phyloP scores from a whole-genome alignment of 768 basidiomycete species.

The Pholiota conissans region DNA sequence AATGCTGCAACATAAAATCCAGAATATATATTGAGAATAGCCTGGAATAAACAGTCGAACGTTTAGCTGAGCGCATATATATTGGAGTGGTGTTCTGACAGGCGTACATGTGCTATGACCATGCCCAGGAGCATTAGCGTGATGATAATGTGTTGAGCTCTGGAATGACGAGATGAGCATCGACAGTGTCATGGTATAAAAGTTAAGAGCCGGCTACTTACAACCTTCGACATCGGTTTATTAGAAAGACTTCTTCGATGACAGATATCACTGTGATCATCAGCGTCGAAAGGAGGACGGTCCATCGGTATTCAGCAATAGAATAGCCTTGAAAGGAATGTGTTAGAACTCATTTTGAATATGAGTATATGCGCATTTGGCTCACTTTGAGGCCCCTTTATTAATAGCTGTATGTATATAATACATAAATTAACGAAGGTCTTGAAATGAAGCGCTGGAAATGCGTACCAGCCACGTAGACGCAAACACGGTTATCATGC shows the following conservation, averaged over 20 bases:
- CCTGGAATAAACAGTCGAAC: constrained; percentile 9
- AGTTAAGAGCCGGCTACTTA: constrained; percentile 4
- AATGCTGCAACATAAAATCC: constrained; percentile 20
- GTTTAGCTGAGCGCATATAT: neutral
- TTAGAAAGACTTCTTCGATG: constrained; percentile 22
- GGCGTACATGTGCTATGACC: constrained; percentile 19
- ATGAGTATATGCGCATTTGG: neutral
- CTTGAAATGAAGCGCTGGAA: neutral
- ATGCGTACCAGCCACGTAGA: constrained; percentile 23
- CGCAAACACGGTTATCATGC: constrained; percentile 19
- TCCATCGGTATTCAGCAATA: constrained; percentile 16
- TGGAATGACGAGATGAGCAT: constrained; percentile 6
- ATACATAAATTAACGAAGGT: neutral
- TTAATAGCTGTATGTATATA: constrained; percentile 10
- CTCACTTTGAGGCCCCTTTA: constrained; percentile 17
- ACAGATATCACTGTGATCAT: constrained; percentile 17
- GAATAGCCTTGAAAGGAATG: constrained; percentile 12
- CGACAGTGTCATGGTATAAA: no score
- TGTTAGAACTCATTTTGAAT: neutral
- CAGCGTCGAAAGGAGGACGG: constrained; percentile 18
- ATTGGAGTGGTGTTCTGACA: neutral
- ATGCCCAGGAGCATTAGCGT: constrained; percentile 12
- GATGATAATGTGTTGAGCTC: constrained; percentile 16
- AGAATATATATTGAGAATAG: constrained; percentile 21
- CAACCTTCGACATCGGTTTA: constrained; percentile 23